Conservation (phyloP, 164 flowering plant genomes). For the Saururus chinensis region DNA sequence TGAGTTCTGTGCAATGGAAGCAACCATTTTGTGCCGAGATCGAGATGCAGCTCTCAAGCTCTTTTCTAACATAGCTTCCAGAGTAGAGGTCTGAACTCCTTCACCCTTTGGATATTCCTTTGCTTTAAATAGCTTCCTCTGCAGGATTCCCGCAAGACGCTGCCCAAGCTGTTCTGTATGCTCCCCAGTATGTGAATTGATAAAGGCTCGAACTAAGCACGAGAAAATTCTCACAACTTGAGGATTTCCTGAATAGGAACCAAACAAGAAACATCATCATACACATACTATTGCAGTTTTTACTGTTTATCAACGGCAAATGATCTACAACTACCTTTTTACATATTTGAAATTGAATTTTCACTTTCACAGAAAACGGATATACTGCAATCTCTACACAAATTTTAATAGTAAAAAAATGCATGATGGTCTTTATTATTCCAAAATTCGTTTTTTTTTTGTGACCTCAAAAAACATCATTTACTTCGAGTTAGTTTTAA, state of each 20-base stretch:
- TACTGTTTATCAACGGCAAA: too few species aligned
- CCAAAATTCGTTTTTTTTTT: too few species aligned
- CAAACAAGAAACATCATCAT: not conserved
- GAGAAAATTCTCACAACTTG: constrained; percentile 68
- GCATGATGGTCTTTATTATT: too few species aligned
- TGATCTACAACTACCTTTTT: too few species aligned
- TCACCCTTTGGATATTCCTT: constrained; percentile 68
- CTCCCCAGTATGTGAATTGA: constrained; percentile 56
- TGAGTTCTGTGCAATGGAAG: constrained; percentile 61
- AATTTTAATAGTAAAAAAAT: too few species aligned
- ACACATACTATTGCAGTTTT: too few species aligned
- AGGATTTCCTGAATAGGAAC: constrained; percentile 42
- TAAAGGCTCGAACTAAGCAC: constrained; percentile 59
- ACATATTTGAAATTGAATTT: too few species aligned
- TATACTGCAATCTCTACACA: too few species aligned
- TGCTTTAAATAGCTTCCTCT: constrained; percentile 75
- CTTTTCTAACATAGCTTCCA: constrained; percentile 55
- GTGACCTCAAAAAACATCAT: too few species aligned
- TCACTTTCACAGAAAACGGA: too few species aligned
- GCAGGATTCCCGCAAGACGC: constrained; percentile 81
- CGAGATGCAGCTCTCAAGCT: constrained; percentile 58
- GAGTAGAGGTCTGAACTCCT: constrained; percentile 31
- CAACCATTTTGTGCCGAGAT: constrained; percentile 53
- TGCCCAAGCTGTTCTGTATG: constrained; percentile 77
- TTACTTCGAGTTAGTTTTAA: too few species aligned